Evolutionary conservation across 129 eudicot genomes (phyloP).

Genomic region (Chrysanthemum makinoi): DNA sequence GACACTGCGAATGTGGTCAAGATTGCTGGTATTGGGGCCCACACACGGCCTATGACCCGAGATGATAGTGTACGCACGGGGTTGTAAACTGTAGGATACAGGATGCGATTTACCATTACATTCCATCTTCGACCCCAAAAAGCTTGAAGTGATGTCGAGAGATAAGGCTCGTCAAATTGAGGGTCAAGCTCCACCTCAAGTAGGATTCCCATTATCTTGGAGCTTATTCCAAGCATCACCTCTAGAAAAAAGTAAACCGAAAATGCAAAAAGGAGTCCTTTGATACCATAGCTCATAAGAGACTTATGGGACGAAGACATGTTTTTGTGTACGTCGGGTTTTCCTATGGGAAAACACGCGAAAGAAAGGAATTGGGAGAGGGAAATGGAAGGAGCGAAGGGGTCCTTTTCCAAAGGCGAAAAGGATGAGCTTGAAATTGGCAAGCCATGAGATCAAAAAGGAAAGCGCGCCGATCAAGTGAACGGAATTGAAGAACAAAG

Average conservation of each 20-base stretch:
- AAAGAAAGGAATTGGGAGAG: constrained; percentile 20
- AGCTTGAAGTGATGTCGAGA: constrained; percentile 74
- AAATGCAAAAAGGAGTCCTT: constrained; percentile 31
- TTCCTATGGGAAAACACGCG: constrained; percentile 26
- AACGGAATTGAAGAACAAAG: constrained; percentile 24
- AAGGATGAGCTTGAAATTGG: constrained; percentile 42
- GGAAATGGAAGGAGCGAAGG: constrained; percentile 25
- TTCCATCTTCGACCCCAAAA: constrained; percentile 97
- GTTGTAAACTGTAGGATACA: constrained; percentile 56
- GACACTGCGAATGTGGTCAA: constrained; percentile 58
- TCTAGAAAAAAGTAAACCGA: constrained; percentile 52
- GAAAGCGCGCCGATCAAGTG: constrained; percentile 28
- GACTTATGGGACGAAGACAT: not conserved
- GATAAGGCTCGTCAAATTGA: constrained; percentile 72
- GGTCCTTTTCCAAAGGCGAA: constrained; percentile 37
- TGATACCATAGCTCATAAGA: constrained; percentile 28
- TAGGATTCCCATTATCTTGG: constrained; percentile 26
- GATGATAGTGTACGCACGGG: constrained; percentile 36
- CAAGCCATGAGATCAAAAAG: constrained; percentile 40
- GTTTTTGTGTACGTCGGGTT: not conserved
- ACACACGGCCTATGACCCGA: constrained; percentile 39
- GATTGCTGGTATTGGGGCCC: constrained; percentile 56
- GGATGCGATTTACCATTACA: constrained; percentile 57
- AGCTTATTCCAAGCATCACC: constrained; percentile 34
- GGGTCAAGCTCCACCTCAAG: constrained; percentile 56